Percentiles rank a stretch among this genome's conserved stretches.
These are phyloP conservation scores for Tetraselmis chui DNA, from an alignment of 139 green algal genomes.

Conservation along the genomic window DNA sequence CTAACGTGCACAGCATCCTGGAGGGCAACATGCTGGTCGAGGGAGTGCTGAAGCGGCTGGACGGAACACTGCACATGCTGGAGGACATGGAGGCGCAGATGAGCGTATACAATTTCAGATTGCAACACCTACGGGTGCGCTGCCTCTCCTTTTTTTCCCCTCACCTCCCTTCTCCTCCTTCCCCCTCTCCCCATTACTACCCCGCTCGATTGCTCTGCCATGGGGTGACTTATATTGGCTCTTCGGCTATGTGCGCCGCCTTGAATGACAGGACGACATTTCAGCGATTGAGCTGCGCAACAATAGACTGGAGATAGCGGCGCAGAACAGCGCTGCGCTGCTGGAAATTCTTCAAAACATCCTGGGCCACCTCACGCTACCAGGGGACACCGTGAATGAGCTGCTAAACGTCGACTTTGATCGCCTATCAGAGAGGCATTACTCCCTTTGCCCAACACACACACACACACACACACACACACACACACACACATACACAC, in stretches of 20 bases:
- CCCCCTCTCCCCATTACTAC: too few relatives aligned
- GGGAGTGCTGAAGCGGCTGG: conserved; percentile 21
- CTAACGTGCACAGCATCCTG: conserved; percentile 41
- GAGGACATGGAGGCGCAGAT: conserved; percentile 49
- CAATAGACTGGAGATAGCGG: conserved; percentile 42
- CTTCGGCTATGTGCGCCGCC: not conserved
- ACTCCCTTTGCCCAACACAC: too few relatives aligned
- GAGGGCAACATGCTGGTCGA: conserved; percentile 24
- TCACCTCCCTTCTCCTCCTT: not conserved
- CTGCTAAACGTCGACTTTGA: conserved; percentile 14
- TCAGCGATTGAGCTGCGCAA: conserved; percentile 46
- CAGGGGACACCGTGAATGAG: conserved; percentile 14
- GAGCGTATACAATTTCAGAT: conserved; percentile 35
- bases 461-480: too few relatives aligned
- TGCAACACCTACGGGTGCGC: conserved; percentile 39
- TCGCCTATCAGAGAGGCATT: not conserved
- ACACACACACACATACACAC: too few relatives aligned
- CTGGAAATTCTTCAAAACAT: conserved; percentile 33
- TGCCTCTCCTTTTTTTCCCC: not conserved
- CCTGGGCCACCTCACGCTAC: conserved; percentile 27
- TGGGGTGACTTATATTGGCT: not conserved
- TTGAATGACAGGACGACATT: conserved; percentile 21
- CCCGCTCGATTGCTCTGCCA: too few relatives aligned
- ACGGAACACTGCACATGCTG: conserved; percentile 22
- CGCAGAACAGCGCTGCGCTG: conserved; percentile 37